Conservation (phyloP, 176 grass and related monocot genomes). For the Rhynchospora breviuscula region DNA sequence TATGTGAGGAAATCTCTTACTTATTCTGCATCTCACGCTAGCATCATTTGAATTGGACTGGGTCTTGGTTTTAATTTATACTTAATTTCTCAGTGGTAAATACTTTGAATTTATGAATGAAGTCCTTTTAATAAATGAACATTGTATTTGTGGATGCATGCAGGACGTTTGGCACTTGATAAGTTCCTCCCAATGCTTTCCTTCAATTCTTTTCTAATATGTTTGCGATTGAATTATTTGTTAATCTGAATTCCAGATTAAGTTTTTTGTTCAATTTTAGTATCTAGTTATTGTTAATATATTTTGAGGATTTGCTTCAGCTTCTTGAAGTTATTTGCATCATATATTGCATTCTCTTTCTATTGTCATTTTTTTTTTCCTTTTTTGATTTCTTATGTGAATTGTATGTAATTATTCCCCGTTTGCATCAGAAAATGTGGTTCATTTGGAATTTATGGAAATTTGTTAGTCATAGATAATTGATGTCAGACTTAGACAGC, state of each 20-base stretch:
- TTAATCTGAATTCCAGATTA: not conserved
- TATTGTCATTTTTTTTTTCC: too few species aligned
- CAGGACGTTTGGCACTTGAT: not conserved
- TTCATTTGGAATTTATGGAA: too few species aligned
- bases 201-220: not conserved
- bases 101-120: not conserved
- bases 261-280: not conserved
- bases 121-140: not conserved
- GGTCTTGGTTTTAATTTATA: not conserved
- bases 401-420: too few species aligned
- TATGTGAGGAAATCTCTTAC: not conserved
- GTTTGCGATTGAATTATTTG: not conserved
- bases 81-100: not conserved
- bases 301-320: not conserved
- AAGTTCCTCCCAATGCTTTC: not conserved
- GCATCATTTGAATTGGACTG: not conserved
- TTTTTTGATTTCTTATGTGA: too few species aligned
- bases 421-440: too few species aligned
- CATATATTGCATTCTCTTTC: too few species aligned
- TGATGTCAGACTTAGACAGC: too few species aligned
- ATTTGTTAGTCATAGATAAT: too few species aligned
- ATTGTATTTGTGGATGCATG: not conserved
- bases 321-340: not conserved
- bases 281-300: not conserved
- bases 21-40: not conserved